phyloP scores from a whole-genome alignment of 352 stramenopile species.

The Phytophthora lateralis region DNA sequence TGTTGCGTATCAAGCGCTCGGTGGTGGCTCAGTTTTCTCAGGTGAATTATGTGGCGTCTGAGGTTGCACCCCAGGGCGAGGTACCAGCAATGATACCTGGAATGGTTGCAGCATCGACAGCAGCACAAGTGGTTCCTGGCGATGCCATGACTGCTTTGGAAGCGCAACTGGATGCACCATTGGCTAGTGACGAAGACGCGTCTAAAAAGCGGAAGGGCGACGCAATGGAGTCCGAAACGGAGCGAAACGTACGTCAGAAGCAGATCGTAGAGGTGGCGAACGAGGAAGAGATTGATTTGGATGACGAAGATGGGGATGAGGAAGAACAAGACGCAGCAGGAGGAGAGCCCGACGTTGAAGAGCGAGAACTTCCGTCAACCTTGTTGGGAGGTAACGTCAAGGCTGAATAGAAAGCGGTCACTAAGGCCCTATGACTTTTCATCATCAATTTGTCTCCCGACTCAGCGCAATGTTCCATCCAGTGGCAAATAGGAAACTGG shows the following conservation, averaged over 20 bases:
- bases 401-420: constrained; percentile 2
- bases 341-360: constrained; percentile 49
- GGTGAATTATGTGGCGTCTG: constrained; percentile 96
- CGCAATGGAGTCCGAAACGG: constrained; percentile 50
- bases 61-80: constrained; percentile 67
- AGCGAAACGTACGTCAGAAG: constrained; percentile 85
- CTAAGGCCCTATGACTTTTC: not conserved
- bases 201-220: constrained; percentile 70
- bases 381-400: constrained; percentile 41
- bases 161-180: constrained; percentile 55
- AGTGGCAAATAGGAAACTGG: constrained; percentile 2
- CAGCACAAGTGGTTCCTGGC: constrained; percentile 41
- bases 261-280: constrained; percentile 74
- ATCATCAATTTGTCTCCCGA: not conserved
- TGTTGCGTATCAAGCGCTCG: constrained; percentile 97
- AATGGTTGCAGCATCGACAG: constrained; percentile 63
- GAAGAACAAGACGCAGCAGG: constrained; percentile 25
- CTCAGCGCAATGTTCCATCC: not conserved
- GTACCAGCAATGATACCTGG: constrained; percentile 36
- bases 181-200: constrained; percentile 32
- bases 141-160: constrained; percentile 92
- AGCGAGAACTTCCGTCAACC: constrained; percentile 60
- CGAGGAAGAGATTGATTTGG: constrained; percentile 94
- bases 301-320: constrained; percentile 81
- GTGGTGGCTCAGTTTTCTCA: constrained; percentile 96